phyloP scores from a whole-genome alignment of 2,329 filamentous ascomycete species.

The Byssothecium circinans region DNA sequence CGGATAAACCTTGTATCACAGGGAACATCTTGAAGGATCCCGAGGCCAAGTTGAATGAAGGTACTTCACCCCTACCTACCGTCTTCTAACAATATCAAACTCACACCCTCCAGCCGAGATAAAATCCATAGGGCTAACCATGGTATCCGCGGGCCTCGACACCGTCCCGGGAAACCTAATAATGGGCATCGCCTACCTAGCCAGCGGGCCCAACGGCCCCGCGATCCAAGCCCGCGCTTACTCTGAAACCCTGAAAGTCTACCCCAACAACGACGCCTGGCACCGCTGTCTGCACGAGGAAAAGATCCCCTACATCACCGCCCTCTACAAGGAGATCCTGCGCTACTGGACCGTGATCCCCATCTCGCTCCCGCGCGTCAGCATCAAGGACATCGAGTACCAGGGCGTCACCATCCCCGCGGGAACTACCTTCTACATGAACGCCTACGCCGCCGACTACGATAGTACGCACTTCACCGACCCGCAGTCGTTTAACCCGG shows the following conservation, averaged over 20 bases:
- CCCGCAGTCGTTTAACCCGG: slow-evolving; percentile 66
- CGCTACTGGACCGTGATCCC: slow-evolving; percentile 80
- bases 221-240: slow-evolving; percentile 71
- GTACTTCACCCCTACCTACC: slow-evolving; percentile 41
- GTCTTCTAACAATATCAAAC: slow-evolving; percentile 1
- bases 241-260: slow-evolving; percentile 68
- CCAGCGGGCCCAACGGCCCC: slow-evolving; percentile 64
- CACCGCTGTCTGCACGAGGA: slow-evolving; percentile 71
- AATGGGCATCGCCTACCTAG: slow-evolving; percentile 76
- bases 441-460: slow-evolving; percentile 75
- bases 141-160: slow-evolving; percentile 80
- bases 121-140: slow-evolving; percentile 78
- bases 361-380: slow-evolving; percentile 73
- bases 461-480: slow-evolving; percentile 68
- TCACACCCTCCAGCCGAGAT: slow-evolving; percentile 62
- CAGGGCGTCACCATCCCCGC: slow-evolving; percentile 68
- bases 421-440: slow-evolving; percentile 77
- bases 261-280: slow-evolving; percentile 77
- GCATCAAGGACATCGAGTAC: slow-evolving; percentile 72
- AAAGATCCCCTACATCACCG: slow-evolving; percentile 75
- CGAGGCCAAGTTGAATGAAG: slow-evolving; percentile 68
- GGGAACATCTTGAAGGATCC: slow-evolving; percentile 72
- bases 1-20: slow-evolving; percentile 68
- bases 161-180: slow-evolving; percentile 79
- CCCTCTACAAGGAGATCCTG: slow-evolving; percentile 75